These are phyloP conservation scores for Lomentospora prolificans DNA, from an alignment of 2,329 filamentous ascomycete species.

Conservation along the genomic window DNA sequence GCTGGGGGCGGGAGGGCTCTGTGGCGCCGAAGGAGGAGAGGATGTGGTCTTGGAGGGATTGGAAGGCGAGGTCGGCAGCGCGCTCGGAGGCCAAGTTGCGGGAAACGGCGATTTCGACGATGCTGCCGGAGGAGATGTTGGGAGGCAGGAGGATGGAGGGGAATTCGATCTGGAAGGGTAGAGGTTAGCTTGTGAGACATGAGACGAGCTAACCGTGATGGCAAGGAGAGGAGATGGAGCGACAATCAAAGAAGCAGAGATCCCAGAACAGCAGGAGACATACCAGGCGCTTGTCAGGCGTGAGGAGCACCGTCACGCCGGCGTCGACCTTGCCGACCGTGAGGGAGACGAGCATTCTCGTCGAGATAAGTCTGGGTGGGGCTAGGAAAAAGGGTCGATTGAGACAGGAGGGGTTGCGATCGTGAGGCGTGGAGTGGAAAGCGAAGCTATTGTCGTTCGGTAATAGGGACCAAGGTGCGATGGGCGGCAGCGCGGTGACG, in stretches of 20 bases:
- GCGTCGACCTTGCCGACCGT: constrained; percentile 99
- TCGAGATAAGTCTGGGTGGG: neutral
- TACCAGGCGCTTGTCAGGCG: constrained; percentile 93
- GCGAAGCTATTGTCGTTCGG: too few relatives aligned
- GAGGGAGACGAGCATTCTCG: constrained; percentile 81
- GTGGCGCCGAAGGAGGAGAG: constrained; percentile 74
- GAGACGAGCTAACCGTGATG: neutral
- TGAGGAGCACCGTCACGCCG: constrained; percentile 92
- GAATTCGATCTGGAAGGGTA: constrained; percentile 73
- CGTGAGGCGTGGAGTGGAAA: neutral
- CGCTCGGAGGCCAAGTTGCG: constrained; percentile 76
- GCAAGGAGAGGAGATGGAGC: neutral
- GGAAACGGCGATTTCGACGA: constrained; percentile 92
- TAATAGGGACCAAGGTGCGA: too few relatives aligned
- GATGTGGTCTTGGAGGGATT: constrained; percentile 80
- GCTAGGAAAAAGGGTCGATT: neutral
- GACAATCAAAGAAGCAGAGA: neutral
- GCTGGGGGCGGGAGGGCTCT: constrained; percentile 64
- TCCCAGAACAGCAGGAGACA: neutral
- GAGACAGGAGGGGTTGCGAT: neutral
- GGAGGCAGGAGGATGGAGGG: constrained; percentile 92
- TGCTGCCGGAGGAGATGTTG: constrained; percentile 90
- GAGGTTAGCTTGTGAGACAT: neutral
- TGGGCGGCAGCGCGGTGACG: neutral
- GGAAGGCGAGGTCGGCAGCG: constrained; percentile 65